Percentiles rank a stretch among this genome's conserved stretches.
Conservation (phyloP, 1,284 basidiomycete species). For the Coniferiporia sulphurascens region DNA sequence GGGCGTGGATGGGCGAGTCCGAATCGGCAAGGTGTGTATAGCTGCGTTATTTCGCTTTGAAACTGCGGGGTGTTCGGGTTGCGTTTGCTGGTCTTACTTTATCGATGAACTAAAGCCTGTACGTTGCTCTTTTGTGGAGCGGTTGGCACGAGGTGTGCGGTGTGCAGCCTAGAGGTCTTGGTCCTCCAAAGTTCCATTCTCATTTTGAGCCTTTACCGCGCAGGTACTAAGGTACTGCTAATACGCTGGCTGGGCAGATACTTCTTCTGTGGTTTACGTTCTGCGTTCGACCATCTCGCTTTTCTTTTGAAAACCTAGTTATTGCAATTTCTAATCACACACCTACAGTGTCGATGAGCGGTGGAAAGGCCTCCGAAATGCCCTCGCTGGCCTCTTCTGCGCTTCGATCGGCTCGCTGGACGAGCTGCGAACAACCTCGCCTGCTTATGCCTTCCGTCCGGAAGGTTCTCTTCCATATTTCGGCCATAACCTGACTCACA, state of each 20-base stretch:
- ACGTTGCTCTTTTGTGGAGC: too few relatives aligned
- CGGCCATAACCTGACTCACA: conserved; percentile 38
- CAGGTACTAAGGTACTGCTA: neutral
- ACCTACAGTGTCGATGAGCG: conserved; percentile 58
- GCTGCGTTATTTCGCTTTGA: neutral
- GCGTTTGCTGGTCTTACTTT: neutral
- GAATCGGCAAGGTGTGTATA: conserved; percentile 40
- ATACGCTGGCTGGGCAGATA: too few relatives aligned
- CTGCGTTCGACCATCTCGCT: too few relatives aligned
- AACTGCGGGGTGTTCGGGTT: too few relatives aligned
- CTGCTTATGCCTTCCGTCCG: conserved; percentile 51
- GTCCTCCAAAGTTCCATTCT: neutral
- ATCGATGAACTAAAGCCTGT: neutral
- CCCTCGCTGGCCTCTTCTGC: conserved; percentile 91
- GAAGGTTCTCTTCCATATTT: conserved; percentile 52
- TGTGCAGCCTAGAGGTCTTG: neutral
- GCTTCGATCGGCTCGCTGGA: conserved; percentile 81
- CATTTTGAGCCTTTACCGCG: neutral
- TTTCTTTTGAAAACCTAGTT: neutral
- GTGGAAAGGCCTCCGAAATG: conserved; percentile 85
- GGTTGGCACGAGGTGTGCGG: too few relatives aligned
- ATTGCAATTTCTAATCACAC: neutral
- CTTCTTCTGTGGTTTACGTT: too few relatives aligned
- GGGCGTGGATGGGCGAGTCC: conserved; percentile 80
- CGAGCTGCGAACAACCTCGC: conserved; percentile 65